Evolutionary conservation across 179 eudicot species (phyloP).

Genomic region (Beta lomatogona): DNA sequence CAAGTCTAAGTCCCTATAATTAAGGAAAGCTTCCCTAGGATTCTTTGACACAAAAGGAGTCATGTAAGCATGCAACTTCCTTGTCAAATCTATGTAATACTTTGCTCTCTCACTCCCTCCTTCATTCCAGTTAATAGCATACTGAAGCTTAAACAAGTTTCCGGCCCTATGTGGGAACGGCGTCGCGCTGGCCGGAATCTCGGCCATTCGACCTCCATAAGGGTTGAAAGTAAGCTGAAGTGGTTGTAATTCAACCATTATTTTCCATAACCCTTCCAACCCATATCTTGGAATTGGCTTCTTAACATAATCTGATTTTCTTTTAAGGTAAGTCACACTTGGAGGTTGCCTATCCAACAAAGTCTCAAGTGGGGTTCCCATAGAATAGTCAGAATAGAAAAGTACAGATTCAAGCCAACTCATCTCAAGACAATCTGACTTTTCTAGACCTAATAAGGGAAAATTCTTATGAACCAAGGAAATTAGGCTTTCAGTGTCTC

Average conservation of each 20-base stretch:
- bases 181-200: slow-evolving; percentile 24
- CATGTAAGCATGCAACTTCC: slow-evolving; percentile 30
- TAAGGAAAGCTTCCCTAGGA: slow-evolving; percentile 39
- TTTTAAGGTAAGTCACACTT: slow-evolving; percentile 20
- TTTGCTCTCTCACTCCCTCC: slow-evolving; percentile 16
- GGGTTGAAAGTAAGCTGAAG: slow-evolving; percentile 35
- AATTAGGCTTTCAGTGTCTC: slow-evolving; percentile 19
- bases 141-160: slow-evolving; percentile 40
- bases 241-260: slow-evolving; percentile 31
- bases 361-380: slow-evolving; percentile 25
- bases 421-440: slow-evolving; percentile 33
- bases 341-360: slow-evolving; percentile 26
- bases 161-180: slow-evolving; percentile 47
- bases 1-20: slow-evolving; percentile 45
- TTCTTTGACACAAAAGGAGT: slow-evolving; percentile 41
- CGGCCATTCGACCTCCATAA: slow-evolving; percentile 46
- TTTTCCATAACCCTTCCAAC: slow-evolving; percentile 33
- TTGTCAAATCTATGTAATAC: slow-evolving; percentile 26
- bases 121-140: slow-evolving; percentile 29
- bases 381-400: slow-evolving; percentile 24
- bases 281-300: slow-evolving; percentile 37
- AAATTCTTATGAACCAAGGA: slow-evolving; percentile 28
- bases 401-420: slow-evolving; percentile 39
- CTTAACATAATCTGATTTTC: slow-evolving; percentile 43
- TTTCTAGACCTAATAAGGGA: slow-evolving; percentile 24